Conservation (phyloP, 768 basidiomycete genomes). For the Mycena olivaceomarginata region DNA sequence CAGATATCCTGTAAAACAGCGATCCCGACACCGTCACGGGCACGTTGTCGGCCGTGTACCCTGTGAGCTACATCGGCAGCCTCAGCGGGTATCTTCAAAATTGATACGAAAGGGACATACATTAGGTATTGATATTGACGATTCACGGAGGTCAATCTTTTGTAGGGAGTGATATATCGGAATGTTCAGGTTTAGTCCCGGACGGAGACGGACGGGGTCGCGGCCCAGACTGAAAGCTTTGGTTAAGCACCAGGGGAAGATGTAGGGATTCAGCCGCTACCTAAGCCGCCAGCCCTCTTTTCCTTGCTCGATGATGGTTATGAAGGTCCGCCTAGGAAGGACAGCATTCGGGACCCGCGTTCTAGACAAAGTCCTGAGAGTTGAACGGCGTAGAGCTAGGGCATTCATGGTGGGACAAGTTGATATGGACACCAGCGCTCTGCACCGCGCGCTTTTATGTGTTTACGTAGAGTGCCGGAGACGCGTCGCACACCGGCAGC, state of each 20-base stretch:
- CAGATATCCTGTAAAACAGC: constrained; percentile 70
- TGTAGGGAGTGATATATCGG: constrained; percentile 67
- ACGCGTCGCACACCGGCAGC: constrained; percentile 31
- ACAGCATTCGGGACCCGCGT: constrained; percentile 6
- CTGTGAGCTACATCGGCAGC: constrained; percentile 49
- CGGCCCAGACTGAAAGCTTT: constrained; percentile 62
- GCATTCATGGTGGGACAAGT: constrained; percentile 32
- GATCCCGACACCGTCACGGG: constrained; percentile 73
- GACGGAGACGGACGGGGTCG: constrained; percentile 63
- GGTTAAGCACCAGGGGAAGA: neutral
- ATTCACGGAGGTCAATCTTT: constrained; percentile 68
- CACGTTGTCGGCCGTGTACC: constrained; percentile 63
- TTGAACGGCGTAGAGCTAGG: constrained; percentile 33
- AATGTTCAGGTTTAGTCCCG: constrained; percentile 67
- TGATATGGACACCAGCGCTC: neutral
- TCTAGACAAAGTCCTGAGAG: constrained; percentile 34
- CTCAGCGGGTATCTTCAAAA: neutral
- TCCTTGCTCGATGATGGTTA: constrained; percentile 73
- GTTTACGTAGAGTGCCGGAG: constrained; percentile 16
- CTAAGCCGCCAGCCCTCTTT: constrained; percentile 72
- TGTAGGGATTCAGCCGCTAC: constrained; percentile 46
- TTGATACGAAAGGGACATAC: constrained; percentile 48
- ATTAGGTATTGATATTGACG: constrained; percentile 66
- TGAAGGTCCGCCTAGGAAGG: constrained; percentile 54
- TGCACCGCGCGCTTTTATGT: neutral